These are phyloP conservation scores for Hericium rajendrae DNA, from an alignment of 768 basidiomycete species.

Conservation along the genomic window DNA sequence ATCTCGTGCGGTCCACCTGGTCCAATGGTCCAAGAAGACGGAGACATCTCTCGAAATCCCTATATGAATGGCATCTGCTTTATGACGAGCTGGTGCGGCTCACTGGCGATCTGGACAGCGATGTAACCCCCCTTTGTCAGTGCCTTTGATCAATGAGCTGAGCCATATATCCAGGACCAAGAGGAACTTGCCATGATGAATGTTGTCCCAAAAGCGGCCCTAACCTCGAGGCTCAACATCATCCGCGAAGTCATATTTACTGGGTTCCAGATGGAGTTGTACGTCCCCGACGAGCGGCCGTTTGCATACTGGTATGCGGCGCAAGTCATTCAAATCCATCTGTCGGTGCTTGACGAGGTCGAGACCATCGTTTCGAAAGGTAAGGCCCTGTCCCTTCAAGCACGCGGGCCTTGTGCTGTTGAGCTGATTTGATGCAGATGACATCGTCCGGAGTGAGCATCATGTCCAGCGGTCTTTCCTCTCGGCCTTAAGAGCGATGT, in stretches of 20 bases:
- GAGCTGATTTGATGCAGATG: constrained; percentile 1
- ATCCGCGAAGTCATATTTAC: constrained; percentile 64
- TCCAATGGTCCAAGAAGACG: constrained; percentile 60
- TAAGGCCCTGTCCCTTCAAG: constrained; percentile 5
- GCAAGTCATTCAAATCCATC: constrained; percentile 46
- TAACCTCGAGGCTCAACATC: constrained; percentile 49
- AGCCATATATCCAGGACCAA: constrained; percentile 8
- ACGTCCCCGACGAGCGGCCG: constrained; percentile 54
- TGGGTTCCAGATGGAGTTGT: constrained; percentile 71
- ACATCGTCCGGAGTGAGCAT: constrained; percentile 4
- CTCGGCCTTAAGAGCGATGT: constrained; percentile 30
- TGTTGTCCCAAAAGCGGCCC: constrained; percentile 34
- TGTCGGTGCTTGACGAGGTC: constrained; percentile 43
- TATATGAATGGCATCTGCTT: constrained; percentile 57
- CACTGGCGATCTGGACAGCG: constrained; percentile 10
- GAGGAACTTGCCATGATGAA: constrained; percentile 4
- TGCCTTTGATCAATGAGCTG: background rate
- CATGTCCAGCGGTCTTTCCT: constrained; percentile 4
- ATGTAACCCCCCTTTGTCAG: constrained; percentile 12
- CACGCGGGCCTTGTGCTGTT: no score
- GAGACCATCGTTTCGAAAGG: constrained; percentile 30
- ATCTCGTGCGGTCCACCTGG: constrained; percentile 54
- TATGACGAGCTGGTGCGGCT: constrained; percentile 37
- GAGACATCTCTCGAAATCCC: constrained; percentile 51
- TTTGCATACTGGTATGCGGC: constrained; percentile 72